Evolutionary conservation across 1,139 yeast species (phyloP).

Genomic region (Sugiyamaella grinbergsii): DNA sequence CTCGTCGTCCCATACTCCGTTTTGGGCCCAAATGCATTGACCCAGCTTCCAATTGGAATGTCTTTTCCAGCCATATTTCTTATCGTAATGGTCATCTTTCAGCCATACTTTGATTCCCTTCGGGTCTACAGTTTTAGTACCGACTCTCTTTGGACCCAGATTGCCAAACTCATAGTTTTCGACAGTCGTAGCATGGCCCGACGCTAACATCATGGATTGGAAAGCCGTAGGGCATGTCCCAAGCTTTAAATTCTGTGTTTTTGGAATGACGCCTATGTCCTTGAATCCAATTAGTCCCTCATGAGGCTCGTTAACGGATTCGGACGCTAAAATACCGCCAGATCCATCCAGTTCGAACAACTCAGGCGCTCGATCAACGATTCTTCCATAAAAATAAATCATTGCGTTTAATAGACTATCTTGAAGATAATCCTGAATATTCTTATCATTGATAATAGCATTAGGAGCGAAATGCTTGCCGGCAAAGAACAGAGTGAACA

Average conservation of each 20-base stretch:
- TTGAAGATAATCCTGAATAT: conserved; percentile 76
- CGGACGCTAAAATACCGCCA: conserved; percentile 63
- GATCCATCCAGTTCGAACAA: conserved; percentile 47
- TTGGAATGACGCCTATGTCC: conserved; percentile 38
- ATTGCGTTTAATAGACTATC: conserved; percentile 58
- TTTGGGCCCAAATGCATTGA: conserved; percentile 70
- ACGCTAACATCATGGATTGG: conserved; percentile 55
- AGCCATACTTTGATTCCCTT: conserved; percentile 71
- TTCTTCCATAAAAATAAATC: conserved; percentile 52
- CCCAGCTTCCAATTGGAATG: conserved; percentile 65
- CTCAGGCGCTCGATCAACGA: conserved; percentile 53
- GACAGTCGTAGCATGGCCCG: conserved; percentile 67
- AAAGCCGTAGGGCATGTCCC: conserved; percentile 42
- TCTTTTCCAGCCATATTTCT: conserved; percentile 67
- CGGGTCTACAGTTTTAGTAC: conserved; percentile 62
- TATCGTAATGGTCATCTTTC: conserved; percentile 48
- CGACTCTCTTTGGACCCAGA: conserved; percentile 71
- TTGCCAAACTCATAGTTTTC: conserved; percentile 67
- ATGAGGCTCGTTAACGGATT: conserved; percentile 77
- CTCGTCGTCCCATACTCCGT: conserved; percentile 69
- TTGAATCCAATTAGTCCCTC: conserved; percentile 38
- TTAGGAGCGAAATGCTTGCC: conserved; percentile 73
- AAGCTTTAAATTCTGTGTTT: conserved; percentile 39
- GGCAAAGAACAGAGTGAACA: conserved; percentile 85
- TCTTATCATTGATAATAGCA: conserved; percentile 62